Evolutionary conservation across 805 yeast species (phyloP), one percentile per base, ranked within the genome.

Genomic region (Vanderwaltozyma verrucispora): DNA sequence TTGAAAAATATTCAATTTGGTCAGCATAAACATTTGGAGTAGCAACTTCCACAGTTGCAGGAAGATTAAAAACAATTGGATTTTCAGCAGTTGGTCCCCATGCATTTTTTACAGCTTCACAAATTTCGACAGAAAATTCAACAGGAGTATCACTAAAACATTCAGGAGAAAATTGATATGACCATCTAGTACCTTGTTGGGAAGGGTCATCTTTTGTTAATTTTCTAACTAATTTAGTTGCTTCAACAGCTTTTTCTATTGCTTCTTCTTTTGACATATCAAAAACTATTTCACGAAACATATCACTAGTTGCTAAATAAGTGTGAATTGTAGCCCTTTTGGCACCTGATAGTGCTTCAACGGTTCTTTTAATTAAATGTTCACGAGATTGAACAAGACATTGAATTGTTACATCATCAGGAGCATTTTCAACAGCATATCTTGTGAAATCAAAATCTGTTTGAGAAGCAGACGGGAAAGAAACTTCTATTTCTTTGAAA

Each of bases 1-100:
- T 73, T 33, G 74, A 55, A 50, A 82, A 82, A 57, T 72, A 80
- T 65, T 82, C 94, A 41, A 82, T 76, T 67, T 81, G 92, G 56
- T 82, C 94, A 30, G 94, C 94, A 53, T 78, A 82, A 17, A 82
- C 74, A 48, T 82, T 83, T 31, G 94, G 94, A 13, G 86, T 75
- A 15, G 84, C 54, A 75, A 81, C 74, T 61, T 82, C 94, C 15
- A 82, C 89, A 12, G 94, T 82, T 17, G 94, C 92, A 4, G 94
- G 94, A 43, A 82, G 67, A 59, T 82, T 82, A 66, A 82, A 81
- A 44, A 83, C 79, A 43, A 82, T 79, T 34, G 87, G 87, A 41
- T 67, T 65, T 28, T 73, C 78, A 17, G 39, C 69, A 3, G 78
- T 54, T 23, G 92, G 89, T 21, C 57, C 73, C 94, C 94, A 82